phyloP scores from a whole-genome alignment of 2,329 filamentous ascomycete species.

The Cladosporium sp. region DNA sequence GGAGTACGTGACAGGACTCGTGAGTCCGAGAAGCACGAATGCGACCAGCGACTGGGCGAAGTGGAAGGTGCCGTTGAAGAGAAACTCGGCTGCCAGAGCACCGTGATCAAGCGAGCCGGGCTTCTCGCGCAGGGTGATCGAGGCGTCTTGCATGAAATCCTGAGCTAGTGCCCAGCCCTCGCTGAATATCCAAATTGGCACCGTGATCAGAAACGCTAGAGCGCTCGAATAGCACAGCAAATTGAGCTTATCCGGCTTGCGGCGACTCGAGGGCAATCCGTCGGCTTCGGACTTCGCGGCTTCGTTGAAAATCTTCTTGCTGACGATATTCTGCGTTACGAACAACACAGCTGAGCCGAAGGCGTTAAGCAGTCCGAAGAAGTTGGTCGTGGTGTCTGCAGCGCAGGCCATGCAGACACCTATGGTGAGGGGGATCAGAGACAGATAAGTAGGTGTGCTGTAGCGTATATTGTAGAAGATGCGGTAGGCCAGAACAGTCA shows the following conservation, averaged over 20 bases:
- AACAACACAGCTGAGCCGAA: constrained; percentile 91
- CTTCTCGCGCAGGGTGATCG: constrained; percentile 73
- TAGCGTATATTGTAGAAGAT: constrained; percentile 87
- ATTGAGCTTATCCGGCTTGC: constrained; percentile 95
- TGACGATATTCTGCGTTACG: constrained; percentile 97
- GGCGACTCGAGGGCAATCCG: constrained; percentile 60
- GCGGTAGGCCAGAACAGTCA: constrained; percentile 92
- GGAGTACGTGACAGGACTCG: constrained; percentile 95
- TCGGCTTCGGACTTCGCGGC: constrained; percentile 82
- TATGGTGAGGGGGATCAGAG: constrained; percentile 72
- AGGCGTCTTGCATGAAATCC: constrained; percentile 81
- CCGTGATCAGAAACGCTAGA: constrained; percentile 82
- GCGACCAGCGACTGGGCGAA: constrained; percentile 96
- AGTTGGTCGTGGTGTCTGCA: constrained; percentile 84
- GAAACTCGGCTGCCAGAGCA: constrained; percentile 72
- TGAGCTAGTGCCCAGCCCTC: constrained; percentile 78
- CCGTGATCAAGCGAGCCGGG: constrained; percentile 70
- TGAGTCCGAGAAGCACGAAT: constrained; percentile 87
- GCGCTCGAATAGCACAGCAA: constrained; percentile 96
- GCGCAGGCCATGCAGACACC: constrained; percentile 98
- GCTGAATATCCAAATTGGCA: constrained; percentile 89
- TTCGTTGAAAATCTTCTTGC: constrained; percentile 96
- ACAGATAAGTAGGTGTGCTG: constrained; percentile 81
- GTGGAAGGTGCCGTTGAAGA: constrained; percentile 97
- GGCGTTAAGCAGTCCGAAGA: constrained; percentile 86